Evolutionary conservation across 768 basidiomycete genomes (phyloP), one percentile per base, ranked within the genome.

Genomic region (Boletus huronensis): DNA sequence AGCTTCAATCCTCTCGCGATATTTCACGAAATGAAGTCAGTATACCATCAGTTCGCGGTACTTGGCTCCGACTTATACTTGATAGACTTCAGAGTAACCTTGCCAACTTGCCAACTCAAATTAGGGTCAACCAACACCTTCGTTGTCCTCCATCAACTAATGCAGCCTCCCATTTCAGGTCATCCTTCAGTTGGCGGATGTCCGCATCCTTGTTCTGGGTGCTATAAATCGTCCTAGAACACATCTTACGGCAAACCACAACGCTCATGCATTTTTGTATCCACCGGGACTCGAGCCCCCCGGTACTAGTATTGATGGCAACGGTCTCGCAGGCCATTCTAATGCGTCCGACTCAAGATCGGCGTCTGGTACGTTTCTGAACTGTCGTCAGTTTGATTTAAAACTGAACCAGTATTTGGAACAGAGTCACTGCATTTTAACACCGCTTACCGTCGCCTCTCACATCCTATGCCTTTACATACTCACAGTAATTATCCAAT

Each of bases 11-110:
- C 89, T 9, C 63, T 84, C 13, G 66, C 72, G 0, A 73, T 90
- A n/a, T 87, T 90, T 66, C 77, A 90, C 59, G 82, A 89, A 65
- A 79, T 89, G 72, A 92, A 90, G 90, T 90, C 58, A 56, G 78
- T 72, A 38, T 44, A 26, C 17, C 28, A 11, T 45, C 29, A 8
- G 25, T 23, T 21, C 14, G 23, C 3, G 41, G 3, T 46, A 4
- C 36, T 48, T 55, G 47, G 42, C 19, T 54, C 25, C 44, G 31
- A 34, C 55, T 53, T 28, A 58, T 45, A 7, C 25, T n/a, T n/a
- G 11, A 19, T 38, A 89, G 88, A 65, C 57, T 83, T 43, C 89
- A 90, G 69, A 86, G 73, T 61, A 83, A 89, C 62, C 68, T 90
- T 32, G 75, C 78, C 21, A 84, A 87, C 63, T 72, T 90, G 39